Conservation (phyloP, 208 protist genomes). For the Leishmania tarentolae region DNA sequence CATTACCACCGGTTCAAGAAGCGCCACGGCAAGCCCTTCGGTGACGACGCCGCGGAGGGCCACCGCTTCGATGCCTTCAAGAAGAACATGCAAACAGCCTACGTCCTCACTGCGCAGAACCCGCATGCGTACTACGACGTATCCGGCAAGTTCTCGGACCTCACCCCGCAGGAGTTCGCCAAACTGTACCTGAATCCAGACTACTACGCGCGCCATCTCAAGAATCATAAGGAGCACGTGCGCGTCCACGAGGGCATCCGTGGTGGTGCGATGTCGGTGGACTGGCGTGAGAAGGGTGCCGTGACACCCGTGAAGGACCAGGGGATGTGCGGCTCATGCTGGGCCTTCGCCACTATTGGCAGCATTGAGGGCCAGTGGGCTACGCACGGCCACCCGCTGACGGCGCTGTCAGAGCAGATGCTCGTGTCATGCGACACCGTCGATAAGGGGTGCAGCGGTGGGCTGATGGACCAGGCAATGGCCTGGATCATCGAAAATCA, state of each 20-base stretch:
- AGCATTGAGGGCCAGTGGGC: constrained; percentile 87
- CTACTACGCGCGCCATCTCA: constrained; percentile 19
- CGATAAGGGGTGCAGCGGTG: constrained; percentile 91
- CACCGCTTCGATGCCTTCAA: constrained; percentile 57
- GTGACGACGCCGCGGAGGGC: constrained; percentile 46
- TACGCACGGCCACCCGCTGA: constrained; percentile 56
- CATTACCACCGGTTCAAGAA: constrained; percentile 77
- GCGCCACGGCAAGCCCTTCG: constrained; percentile 69
- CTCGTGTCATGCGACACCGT: constrained; percentile 93
- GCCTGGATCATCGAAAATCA: constrained; percentile 77
- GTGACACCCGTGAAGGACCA: constrained; percentile 96
- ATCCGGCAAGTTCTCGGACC: constrained; percentile 48
- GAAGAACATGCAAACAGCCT: constrained; percentile 54
- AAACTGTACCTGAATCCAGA: constrained; percentile 36
- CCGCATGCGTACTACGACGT: constrained; percentile 60
- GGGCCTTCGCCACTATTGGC: constrained; percentile 95
- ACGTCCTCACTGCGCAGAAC: constrained; percentile 44
- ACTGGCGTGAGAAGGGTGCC: constrained; percentile 88
- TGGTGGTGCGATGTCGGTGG: constrained; percentile 17
- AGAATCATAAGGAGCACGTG: constrained; percentile 8
- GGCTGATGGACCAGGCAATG: constrained; percentile 88
- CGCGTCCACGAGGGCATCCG: constrained; percentile 14
- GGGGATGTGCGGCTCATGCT: constrained; percentile 96
- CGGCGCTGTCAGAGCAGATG: constrained; percentile 92
- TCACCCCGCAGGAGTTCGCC: constrained; percentile 58